A percentile compares a stretch with the other conserved stretches of the same genome.
These are phyloP conservation scores for Gremmenia infestans DNA, from an alignment of 2,329 filamentous ascomycete species.

Conservation along the genomic window DNA sequence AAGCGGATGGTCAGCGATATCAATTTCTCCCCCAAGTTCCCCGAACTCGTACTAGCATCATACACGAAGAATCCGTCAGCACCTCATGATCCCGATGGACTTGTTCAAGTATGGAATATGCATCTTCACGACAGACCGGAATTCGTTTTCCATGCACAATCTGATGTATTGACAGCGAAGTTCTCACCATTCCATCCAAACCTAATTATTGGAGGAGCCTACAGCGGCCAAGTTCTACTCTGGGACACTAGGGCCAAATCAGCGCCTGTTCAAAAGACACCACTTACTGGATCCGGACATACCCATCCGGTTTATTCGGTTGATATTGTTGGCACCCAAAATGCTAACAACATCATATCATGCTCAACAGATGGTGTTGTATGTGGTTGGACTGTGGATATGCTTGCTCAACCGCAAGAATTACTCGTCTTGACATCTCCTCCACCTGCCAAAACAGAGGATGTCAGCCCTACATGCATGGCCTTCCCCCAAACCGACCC, in stretches of 20 bases:
- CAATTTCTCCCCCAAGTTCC: slow-evolving; percentile 93
- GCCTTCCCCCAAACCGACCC: slow-evolving; percentile 93
- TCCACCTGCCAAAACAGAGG: slow-evolving; percentile 83
- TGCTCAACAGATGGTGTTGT: slow-evolving; percentile 95
- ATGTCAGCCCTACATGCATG: slow-evolving; percentile 90
- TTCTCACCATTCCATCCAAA: slow-evolving; percentile 99
- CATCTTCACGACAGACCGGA: slow-evolving; percentile 92
- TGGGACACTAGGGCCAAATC: slow-evolving; percentile 94
- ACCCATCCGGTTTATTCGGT: slow-evolving; percentile 95
- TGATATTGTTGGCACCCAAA: slow-evolving; percentile 94
- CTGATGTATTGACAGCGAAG: slow-evolving; percentile 89
- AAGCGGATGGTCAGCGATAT: slow-evolving; percentile 96
- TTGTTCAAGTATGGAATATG: slow-evolving; percentile 95
- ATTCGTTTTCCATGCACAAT: slow-evolving; percentile 94
- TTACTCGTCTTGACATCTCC: slow-evolving; percentile 83
- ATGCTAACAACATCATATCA: slow-evolving; percentile 97
- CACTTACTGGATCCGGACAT: slow-evolving; percentile 88
- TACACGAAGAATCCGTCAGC: slow-evolving; percentile 97
- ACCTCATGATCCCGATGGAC: slow-evolving; percentile 85
- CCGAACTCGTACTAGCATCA: slow-evolving; percentile 84
- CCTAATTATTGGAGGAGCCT: slow-evolving; percentile 90
- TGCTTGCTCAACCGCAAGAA: slow-evolving; percentile 95
- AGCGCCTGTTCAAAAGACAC: slow-evolving; percentile 90
- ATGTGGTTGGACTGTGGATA: slow-evolving; percentile 96
- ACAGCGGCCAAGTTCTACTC: slow-evolving; percentile 91